Base-by-base conservation (phyloP, 306 rosid species). In the Lathyrus tuberosus region DNA sequence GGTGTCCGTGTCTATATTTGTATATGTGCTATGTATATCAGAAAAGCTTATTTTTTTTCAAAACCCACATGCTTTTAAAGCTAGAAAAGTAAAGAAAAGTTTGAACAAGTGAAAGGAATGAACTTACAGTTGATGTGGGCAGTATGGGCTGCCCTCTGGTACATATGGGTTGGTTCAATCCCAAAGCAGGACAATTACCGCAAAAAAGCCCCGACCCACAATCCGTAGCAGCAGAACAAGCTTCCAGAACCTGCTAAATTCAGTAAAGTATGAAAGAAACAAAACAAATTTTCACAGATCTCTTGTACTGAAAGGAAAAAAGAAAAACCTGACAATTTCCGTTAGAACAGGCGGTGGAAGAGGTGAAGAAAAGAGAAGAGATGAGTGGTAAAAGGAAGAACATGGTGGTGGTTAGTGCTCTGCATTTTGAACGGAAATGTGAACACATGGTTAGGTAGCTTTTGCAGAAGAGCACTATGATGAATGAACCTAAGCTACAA, bases 151-250 rank as follows among this genome's bases (percentile, higher is more conserved):
- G 96, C 71, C 92, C 97, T 83, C 99, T 81, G 73, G 83, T 89
- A 63, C 99, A 95, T 37, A 87, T 33, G 31, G 99, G 97, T 73
- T 83, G 92, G 37, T 79, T 82, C 70, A 78, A 64, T 9, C 89
- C 97, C 59, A 83, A 79, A 79, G 88, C 76, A 62, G 96, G 97
- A 70, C 99, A 94, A 65, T 91, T 87, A 54, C 99, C 97, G 67
- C 99, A 94, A 73, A 87, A 94, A 10, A 94, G 92, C 46, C 96
- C 91, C 4, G 88, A 17, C n/a, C 87, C 95, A 74, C 99, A 94
- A 77, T 89, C 91, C 7, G 86, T 82, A 41, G 91, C 71, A 8
- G 82, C 76, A 2, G 89, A 76, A 70, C 99, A 94, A 40, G 95
- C 65, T 80, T 86, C 89, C 16, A 80, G 73, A 83, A 84, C 80